Evolutionary conservation across 1,139 yeast species (phyloP), one percentile per base, ranked within the genome.

Genomic region (Hemisphaericaspora subhashii): DNA sequence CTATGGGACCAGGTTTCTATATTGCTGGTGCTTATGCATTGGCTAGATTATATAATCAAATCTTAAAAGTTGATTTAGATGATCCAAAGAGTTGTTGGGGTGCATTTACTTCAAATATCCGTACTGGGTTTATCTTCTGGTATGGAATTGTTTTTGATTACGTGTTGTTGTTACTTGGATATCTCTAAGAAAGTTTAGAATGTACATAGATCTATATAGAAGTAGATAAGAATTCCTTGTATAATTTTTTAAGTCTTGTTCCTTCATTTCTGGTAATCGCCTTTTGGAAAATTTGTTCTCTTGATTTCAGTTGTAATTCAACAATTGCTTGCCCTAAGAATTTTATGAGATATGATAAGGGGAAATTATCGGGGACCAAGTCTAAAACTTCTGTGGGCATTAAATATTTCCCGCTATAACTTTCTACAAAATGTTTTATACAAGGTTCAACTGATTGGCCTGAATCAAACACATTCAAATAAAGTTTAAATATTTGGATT

Each of bases 1-100:
- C 89, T 7, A 79, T 87, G 81, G 96, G 97, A 0, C 95, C 96
- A 0, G 89, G 92, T 1, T 92, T 86, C 60, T 68, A 75, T 47
- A 62, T 80, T 9, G 84, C 86, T 6, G 78, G 85, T 16, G 76
- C 79, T 2, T 66, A 77, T 51, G 92, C 90, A 20, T 81, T 86
- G 36, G 78, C 75, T 45, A 75, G 96, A 49, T 61, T 90, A 26
- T 74, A 77, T 51, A 64, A 64, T 34, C 85, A 83, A 83, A 81
- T 89, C 47, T 67, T 65, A 40, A 72, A 67, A 14, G 97, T 90
- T 7, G 77, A 92, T 56, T 72, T 90, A 41, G 86, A 92, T 58
- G 68, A 80, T 51, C 96, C 96, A 16, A 71, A 64, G 26, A 76
- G 81, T 54, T 92, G 98, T 62, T 87, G 97, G 92, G 68, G 70